phyloP scores from a whole-genome alignment of 2,329 filamentous ascomycete genomes.

The Tolypocladium album region DNA sequence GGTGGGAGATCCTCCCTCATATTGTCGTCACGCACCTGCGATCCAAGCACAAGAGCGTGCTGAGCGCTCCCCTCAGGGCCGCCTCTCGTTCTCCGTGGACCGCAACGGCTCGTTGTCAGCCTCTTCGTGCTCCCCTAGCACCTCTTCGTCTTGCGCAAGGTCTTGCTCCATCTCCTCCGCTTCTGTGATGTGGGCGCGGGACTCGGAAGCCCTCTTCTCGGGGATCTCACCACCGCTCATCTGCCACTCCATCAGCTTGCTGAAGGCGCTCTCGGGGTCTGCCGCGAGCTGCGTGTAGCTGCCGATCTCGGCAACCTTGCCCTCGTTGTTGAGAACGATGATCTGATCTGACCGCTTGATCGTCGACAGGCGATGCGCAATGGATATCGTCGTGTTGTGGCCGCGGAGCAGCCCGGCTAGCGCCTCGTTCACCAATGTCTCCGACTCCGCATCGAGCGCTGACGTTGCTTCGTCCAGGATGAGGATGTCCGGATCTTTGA shows the following conservation, averaged over 20 bases:
- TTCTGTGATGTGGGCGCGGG: conserved; percentile 34
- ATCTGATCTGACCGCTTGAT: conserved; percentile 95
- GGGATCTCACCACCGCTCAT: conserved; percentile 70
- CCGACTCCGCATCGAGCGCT: conserved; percentile 89
- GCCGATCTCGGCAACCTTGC: conserved; percentile 83
- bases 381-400: conserved; percentile 93
- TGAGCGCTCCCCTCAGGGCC: background rate
- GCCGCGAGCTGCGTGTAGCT: conserved; percentile 68
- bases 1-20: background rate
- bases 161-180: conserved; percentile 39
- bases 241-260: conserved; percentile 97
- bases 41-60: background rate
- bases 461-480: conserved; percentile 96
- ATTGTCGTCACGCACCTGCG: background rate
- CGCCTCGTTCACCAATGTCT: conserved; percentile 91
- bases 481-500: conserved; percentile 93
- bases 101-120: conserved; percentile 1
- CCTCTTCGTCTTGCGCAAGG: conserved; percentile 22
- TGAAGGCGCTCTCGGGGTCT: conserved; percentile 73
- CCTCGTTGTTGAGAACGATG: conserved; percentile 80
- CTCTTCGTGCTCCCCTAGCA: conserved; percentile 17
- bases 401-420: conserved; percentile 70
- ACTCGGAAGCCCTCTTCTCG: conserved; percentile 23
- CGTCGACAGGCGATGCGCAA: conserved; percentile 88
- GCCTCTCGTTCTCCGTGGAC: background rate